A percentile compares a stretch with the other conserved stretches of the same genome.
Conservation (phyloP, 2,329 filamentous ascomycete genomes). For the Calonectria multiphialidica region DNA sequence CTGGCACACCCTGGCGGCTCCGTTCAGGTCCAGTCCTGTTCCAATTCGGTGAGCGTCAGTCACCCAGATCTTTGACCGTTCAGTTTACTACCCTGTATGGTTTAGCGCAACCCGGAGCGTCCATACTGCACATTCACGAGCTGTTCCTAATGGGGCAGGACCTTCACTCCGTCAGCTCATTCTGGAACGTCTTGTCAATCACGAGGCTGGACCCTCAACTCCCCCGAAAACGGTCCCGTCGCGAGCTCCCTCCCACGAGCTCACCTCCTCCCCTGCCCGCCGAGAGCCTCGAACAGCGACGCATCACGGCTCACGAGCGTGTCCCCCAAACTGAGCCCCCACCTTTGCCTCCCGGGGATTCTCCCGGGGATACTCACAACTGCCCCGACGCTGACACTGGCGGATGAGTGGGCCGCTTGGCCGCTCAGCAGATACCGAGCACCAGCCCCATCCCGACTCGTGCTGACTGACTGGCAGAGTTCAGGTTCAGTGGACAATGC, state of each 20-base stretch:
- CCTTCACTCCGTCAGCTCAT: slow-evolving; percentile 24
- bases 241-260: slow-evolving; percentile 25
- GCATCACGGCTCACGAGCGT: slow-evolving; percentile 13
- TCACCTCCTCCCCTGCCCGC: neutral
- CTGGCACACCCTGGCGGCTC: slow-evolving; percentile 20
- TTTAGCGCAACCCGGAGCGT: slow-evolving; percentile 14
- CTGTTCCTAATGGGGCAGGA: slow-evolving; percentile 25
- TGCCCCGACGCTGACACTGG: slow-evolving; percentile 30
- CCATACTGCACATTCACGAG: slow-evolving; percentile 13
- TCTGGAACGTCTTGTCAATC: slow-evolving; percentile 41
- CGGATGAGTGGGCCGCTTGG: slow-evolving; percentile 42
- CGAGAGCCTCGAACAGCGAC: neutral
- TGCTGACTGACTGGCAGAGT: slow-evolving; percentile 35
- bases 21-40: slow-evolving; percentile 15
- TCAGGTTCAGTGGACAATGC: slow-evolving; percentile 15
- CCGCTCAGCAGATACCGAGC: slow-evolving; percentile 38
- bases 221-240: slow-evolving; percentile 35
- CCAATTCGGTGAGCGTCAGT: slow-evolving; percentile 23
- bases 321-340: slow-evolving; percentile 19
- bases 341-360: slow-evolving; percentile 30
- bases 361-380: slow-evolving; percentile 25
- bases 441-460: slow-evolving; percentile 42
- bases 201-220: slow-evolving; percentile 27
- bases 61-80: slow-evolving; percentile 38
- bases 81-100: slow-evolving; percentile 22